A percentile compares a stretch with the other conserved stretches of the same genome.
Evolutionary conservation across 768 basidiomycete species (phyloP).

Genomic region (Leccinum fibrillosum): DNA sequence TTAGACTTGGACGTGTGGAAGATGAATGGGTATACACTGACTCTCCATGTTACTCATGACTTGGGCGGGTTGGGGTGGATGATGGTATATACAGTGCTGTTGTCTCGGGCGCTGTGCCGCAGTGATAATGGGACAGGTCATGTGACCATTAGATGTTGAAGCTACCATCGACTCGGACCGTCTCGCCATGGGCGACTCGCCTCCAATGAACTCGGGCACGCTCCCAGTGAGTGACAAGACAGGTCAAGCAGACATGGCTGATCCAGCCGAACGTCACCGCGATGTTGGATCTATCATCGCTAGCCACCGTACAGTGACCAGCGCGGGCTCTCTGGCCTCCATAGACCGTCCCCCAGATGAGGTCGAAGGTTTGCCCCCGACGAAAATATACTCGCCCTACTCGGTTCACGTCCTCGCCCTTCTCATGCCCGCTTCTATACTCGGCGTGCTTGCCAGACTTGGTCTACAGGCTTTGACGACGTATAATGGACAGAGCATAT

Average conservation of each 20-base stretch:
- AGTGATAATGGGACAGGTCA: neutral
- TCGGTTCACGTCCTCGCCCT: constrained; percentile 64
- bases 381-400: constrained; percentile 48
- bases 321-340: constrained; percentile 38
- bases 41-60: constrained; percentile 86
- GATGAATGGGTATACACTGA: constrained; percentile 38
- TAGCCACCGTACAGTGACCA: constrained; percentile 30
- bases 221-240: constrained; percentile 4
- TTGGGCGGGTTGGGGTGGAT: neutral
- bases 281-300: constrained; percentile 35
- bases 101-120: neutral
- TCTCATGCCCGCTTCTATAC: constrained; percentile 76
- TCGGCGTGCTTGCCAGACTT: constrained; percentile 81
- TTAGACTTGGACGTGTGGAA: neutral
- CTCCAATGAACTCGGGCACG: neutral
- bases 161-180: neutral
- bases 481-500: constrained; percentile 75
- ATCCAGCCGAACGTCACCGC: constrained; percentile 12
- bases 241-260: neutral
- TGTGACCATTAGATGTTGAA: constrained; percentile 5
- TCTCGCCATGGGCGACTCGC: too few relatives aligned
- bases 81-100: neutral
- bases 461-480: constrained; percentile 72
- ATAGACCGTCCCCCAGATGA: constrained; percentile 41
- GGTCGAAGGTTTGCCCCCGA: constrained; percentile 29